phyloP scores from a whole-genome alignment of 2,329 filamentous ascomycete species.

The Fusarium nurragi region DNA sequence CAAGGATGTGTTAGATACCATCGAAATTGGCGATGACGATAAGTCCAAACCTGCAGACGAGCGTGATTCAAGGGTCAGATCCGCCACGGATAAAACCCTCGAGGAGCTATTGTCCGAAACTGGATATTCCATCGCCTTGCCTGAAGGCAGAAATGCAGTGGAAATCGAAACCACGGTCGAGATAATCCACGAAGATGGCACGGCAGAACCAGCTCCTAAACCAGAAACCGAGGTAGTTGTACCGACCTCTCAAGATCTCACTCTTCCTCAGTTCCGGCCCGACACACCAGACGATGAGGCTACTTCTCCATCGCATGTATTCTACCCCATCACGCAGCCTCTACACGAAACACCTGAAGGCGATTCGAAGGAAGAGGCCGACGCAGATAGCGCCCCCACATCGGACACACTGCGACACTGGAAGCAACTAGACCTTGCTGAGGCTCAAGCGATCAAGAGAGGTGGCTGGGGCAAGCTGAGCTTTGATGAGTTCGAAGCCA shows the following conservation, averaged over 20 bases:
- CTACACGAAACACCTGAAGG: background rate
- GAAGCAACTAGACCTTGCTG: conserved; percentile 69
- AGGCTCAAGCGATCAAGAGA: conserved; percentile 73
- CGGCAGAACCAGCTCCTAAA: conserved; percentile 18
- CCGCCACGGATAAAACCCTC: conserved; percentile 42
- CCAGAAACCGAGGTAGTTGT: conserved; percentile 30
- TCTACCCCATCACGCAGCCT: conserved; percentile 38
- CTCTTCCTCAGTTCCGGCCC: conserved; percentile 75
- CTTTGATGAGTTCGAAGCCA: conserved; percentile 81
- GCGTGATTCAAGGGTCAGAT: conserved; percentile 21
- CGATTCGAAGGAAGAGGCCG: conserved; percentile 14
- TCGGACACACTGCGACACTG: conserved; percentile 55
- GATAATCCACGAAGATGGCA: conserved; percentile 38
- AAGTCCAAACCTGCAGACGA: conserved; percentile 24
- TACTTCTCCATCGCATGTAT: conserved; percentile 16
- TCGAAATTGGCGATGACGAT: conserved; percentile 48
- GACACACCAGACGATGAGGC: conserved; percentile 53
- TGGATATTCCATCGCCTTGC: conserved; percentile 56
- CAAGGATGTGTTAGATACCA: conserved; percentile 57
- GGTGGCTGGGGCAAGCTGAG: conserved; percentile 84
- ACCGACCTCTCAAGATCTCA: conserved; percentile 60
- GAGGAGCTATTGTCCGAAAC: conserved; percentile 54
- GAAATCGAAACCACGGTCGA: conserved; percentile 46
- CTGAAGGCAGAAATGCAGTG: conserved; percentile 46
- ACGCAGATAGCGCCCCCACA: conserved; percentile 38